A percentile compares a stretch with the other conserved stretches of the same genome.
Conservation (phyloP, 2,329 filamentous ascomycete species). For the Hymenoscyphus salicellus region DNA sequence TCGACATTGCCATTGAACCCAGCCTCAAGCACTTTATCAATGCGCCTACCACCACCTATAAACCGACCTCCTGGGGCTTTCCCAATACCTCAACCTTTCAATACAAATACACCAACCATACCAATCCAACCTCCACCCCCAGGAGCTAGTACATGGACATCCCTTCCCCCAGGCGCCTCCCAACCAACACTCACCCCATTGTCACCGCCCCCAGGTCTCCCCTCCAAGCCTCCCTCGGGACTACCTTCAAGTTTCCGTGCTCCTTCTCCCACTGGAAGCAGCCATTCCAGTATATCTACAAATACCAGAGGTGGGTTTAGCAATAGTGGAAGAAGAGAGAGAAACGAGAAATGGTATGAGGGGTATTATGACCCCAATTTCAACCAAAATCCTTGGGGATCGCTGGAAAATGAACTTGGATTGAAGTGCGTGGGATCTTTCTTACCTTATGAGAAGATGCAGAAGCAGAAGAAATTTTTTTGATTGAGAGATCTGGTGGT, state of each 20-base stretch:
- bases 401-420: constrained; percentile 48
- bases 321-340: constrained; percentile 34
- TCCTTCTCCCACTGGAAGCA: not conserved
- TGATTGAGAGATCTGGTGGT: not conserved
- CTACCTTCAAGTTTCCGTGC: not conserved
- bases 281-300: not conserved
- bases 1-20: not conserved
- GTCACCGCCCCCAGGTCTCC: not conserved
- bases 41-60: not conserved
- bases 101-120: not conserved
- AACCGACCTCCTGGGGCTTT: not conserved
- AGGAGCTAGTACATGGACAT: not conserved
- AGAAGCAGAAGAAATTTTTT: not conserved
- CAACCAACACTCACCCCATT: not conserved
- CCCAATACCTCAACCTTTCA: no score
- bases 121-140: constrained; percentile 20
- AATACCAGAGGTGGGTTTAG: constrained; percentile 9
- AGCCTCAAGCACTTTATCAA: not conserved
- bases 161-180: not conserved
- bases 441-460: not conserved
- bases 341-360: constrained; percentile 55
- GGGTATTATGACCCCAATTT: constrained; percentile 68
- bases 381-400: constrained; percentile 70
- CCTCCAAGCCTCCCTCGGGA: not conserved
- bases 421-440: constrained; percentile 4